Conservation (phyloP, 2,329 filamentous ascomycete species). For the Calonectria multiphialidica region DNA sequence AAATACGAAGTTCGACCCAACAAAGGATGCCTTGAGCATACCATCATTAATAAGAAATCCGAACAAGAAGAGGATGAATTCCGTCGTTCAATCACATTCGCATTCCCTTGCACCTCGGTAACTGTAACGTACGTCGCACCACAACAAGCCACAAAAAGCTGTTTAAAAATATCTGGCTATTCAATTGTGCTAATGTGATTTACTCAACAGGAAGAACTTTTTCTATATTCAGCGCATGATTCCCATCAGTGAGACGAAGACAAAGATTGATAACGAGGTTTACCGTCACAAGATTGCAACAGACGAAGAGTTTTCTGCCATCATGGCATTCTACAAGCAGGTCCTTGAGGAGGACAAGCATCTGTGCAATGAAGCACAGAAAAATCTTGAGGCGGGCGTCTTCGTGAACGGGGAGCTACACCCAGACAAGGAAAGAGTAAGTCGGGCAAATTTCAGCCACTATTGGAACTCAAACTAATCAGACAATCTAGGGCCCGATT, state of each 20-base stretch:
- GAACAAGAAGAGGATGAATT: conserved; percentile 61
- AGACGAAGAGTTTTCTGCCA: conserved; percentile 66
- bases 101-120: conserved; percentile 61
- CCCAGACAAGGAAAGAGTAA: conserved; percentile 68
- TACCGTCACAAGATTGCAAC: conserved; percentile 69
- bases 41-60: conserved; percentile 55
- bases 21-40: conserved; percentile 60
- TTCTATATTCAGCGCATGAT: conserved; percentile 74
- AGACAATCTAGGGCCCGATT: conserved; percentile 55
- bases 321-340: conserved; percentile 71
- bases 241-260: conserved; percentile 61
- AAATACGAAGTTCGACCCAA: conserved; percentile 64
- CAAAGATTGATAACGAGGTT: conserved; percentile 71
- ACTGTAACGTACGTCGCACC: conserved; percentile 58
- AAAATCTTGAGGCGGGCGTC: conserved; percentile 70
- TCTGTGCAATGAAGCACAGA: conserved; percentile 70
- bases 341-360: conserved; percentile 74
- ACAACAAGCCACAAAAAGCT: not conserved
- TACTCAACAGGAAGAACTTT: conserved; percentile 64
- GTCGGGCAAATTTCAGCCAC: not conserved
- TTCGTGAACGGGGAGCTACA: conserved; percentile 74
- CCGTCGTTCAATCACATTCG: conserved; percentile 58
- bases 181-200: not conserved
- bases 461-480: no score
- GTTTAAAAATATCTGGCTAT: not conserved